Percentiles rank a stretch among this genome's conserved stretches.
Conservation (phyloP, 1,284 basidiomycete species). For the Austroboletus niveus region DNA sequence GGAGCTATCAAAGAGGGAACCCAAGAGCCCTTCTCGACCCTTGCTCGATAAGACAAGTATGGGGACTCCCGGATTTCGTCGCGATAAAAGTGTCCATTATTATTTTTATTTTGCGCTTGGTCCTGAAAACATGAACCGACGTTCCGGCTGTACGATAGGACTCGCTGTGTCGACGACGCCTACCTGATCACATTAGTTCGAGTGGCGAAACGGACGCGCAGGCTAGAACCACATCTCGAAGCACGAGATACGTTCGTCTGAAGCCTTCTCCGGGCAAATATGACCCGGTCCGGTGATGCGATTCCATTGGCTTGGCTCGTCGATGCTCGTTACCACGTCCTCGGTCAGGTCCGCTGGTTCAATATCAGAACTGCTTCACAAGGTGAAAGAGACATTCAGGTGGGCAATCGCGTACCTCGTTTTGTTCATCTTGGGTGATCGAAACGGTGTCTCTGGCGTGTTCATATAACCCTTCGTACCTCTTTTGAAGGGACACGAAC, state of each 20-base stretch:
- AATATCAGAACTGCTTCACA: too few species aligned
- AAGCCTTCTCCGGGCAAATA: too few species aligned
- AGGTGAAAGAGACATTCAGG: too few species aligned
- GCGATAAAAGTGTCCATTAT: too few species aligned
- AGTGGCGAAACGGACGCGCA: background rate
- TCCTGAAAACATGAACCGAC: background rate
- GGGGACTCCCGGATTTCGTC: too few species aligned
- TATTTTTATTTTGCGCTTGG: too few species aligned
- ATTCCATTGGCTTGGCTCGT: too few species aligned
- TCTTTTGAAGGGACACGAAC: background rate
- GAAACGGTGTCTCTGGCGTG: background rate
- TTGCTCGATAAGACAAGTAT: background rate
- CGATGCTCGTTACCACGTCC: background rate
- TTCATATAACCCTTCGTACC: background rate
- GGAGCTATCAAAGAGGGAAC: background rate
- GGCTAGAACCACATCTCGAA: too few species aligned
- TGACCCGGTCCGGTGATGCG: too few species aligned
- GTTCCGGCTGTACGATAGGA: background rate
- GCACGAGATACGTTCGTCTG: too few species aligned
- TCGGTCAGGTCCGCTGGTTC: background rate
- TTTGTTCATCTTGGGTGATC: background rate
- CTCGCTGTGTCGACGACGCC: background rate
- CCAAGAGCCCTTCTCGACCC: background rate
- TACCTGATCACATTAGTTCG: background rate
- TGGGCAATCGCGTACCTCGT: background rate